phyloP scores from a whole-genome alignment of 345 rosid genomes.

The Aethionema arabicum region DNA sequence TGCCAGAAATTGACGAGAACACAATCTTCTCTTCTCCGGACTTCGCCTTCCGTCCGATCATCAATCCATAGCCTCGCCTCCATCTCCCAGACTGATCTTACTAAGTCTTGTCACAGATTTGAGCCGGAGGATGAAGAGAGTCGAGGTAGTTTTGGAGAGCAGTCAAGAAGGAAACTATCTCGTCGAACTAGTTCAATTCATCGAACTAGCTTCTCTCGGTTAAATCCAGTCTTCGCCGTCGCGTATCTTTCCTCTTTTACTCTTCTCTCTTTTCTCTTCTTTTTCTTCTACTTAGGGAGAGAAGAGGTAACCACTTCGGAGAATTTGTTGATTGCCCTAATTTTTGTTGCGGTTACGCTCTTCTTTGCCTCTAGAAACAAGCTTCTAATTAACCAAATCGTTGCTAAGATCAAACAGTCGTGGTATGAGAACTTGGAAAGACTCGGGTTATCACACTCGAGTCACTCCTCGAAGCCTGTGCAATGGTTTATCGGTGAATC shows the following conservation, averaged over 20 bases:
- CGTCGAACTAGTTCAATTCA: slow-evolving; percentile 42
- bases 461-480: slow-evolving; percentile 45
- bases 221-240: slow-evolving; percentile 48
- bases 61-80: slow-evolving; percentile 74
- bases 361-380: slow-evolving; percentile 70
- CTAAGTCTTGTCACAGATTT: slow-evolving; percentile 15
- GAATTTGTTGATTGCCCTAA: slow-evolving; percentile 59
- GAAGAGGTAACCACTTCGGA: slow-evolving; percentile 64
- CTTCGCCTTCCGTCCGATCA: slow-evolving; percentile 68
- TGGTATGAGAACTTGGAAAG: slow-evolving; percentile 40
- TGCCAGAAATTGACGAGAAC: slow-evolving; percentile 64
- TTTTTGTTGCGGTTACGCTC: slow-evolving; percentile 64
- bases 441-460: slow-evolving; percentile 32
- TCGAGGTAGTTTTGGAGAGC: slow-evolving; percentile 25
- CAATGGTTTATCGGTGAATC: slow-evolving; percentile 76
- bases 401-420: slow-evolving; percentile 37
- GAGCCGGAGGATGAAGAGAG: slow-evolving; percentile 26
- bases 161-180: slow-evolving; percentile 20
- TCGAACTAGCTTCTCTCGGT: slow-evolving; percentile 46
- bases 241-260: slow-evolving; percentile 47
- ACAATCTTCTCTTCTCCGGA: slow-evolving; percentile 70
- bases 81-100: slow-evolving; percentile 50
- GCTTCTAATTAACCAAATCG: slow-evolving; percentile 49
- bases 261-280: slow-evolving; percentile 41
- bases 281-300: slow-evolving; percentile 48